Evolutionary conservation across 371 early-diverging fungal species (phyloP).

Genomic region (Haplosporangium sp.): DNA sequence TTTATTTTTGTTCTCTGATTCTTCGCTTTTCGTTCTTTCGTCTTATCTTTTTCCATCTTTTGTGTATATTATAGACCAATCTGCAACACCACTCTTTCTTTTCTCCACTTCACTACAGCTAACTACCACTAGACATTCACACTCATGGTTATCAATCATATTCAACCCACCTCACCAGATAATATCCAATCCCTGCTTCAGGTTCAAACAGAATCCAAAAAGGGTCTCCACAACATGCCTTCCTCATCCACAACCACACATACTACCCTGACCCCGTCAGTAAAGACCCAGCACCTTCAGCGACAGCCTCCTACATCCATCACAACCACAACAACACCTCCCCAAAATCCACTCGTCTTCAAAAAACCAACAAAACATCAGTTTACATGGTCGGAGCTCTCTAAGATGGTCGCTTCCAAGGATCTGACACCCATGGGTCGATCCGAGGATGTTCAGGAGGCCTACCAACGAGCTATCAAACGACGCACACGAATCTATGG

Average conservation of each 20-base stretch:
- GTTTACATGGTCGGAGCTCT: constrained; percentile 42
- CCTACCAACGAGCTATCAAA: constrained; percentile 49
- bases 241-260: too few species aligned
- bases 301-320: neutral
- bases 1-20: neutral
- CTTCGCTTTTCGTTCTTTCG: neutral
- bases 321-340: neutral
- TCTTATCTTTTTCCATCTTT: neutral
- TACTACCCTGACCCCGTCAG: neutral
- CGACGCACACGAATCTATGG: constrained; percentile 43
- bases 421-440: constrained; percentile 46
- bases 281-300: neutral
- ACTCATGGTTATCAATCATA: constrained; percentile 13
- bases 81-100: neutral
- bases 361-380: constrained; percentile 52
- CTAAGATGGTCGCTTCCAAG: constrained; percentile 41
- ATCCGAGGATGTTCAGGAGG: constrained; percentile 39
- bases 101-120: neutral
- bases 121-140: neutral
- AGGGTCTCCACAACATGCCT: too few species aligned
- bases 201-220: too few species aligned
- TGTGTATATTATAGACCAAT: neutral
- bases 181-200: too few species aligned
- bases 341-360: constrained; percentile 42
- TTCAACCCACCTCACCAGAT: neutral